Percentiles rank a stretch among this genome's conserved stretches.
These are phyloP conservation scores for Zygoascus flipseniorum DNA, from an alignment of 805 yeast genomes.

Conservation along the genomic window DNA sequence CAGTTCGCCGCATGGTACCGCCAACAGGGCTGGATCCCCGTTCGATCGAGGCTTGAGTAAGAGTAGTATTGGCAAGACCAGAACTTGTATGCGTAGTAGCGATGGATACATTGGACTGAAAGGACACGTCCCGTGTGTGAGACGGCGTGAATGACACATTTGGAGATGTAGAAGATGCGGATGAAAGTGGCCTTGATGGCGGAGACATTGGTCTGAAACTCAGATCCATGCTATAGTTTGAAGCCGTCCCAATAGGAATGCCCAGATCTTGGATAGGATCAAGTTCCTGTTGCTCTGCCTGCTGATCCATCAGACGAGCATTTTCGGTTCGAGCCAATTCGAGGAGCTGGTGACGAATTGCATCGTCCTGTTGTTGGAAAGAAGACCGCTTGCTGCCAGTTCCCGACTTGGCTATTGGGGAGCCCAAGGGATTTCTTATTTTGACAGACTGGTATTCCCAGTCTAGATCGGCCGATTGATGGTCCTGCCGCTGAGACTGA, in stretches of 20 bases:
- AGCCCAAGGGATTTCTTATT: background rate
- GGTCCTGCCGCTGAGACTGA: background rate
- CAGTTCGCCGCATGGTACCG: background rate
- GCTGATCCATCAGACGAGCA: conserved; percentile 12
- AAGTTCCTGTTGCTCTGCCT: background rate
- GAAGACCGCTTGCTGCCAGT: conserved; percentile 7
- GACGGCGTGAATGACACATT: background rate
- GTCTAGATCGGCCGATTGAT: background rate
- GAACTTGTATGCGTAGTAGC: background rate
- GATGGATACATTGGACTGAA: background rate
- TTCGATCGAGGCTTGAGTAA: background rate
- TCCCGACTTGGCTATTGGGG: background rate
- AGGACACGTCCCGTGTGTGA: background rate
- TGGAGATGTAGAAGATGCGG: background rate
- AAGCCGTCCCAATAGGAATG: background rate
- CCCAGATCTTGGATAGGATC: conserved; percentile 2
- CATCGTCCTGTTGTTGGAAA: conserved; percentile 17
- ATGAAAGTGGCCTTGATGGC: background rate
- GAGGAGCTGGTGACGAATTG: conserved; percentile 20
- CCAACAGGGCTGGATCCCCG: background rate
- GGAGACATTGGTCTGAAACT: background rate
- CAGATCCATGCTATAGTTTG: background rate
- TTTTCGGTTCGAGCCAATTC: conserved; percentile 24
- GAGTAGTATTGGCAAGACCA: background rate
- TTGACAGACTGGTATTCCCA: background rate